Evolutionary conservation across 2,329 filamentous ascomycete species (phyloP).

Genomic region (Pseudopithomyces chartarum): DNA sequence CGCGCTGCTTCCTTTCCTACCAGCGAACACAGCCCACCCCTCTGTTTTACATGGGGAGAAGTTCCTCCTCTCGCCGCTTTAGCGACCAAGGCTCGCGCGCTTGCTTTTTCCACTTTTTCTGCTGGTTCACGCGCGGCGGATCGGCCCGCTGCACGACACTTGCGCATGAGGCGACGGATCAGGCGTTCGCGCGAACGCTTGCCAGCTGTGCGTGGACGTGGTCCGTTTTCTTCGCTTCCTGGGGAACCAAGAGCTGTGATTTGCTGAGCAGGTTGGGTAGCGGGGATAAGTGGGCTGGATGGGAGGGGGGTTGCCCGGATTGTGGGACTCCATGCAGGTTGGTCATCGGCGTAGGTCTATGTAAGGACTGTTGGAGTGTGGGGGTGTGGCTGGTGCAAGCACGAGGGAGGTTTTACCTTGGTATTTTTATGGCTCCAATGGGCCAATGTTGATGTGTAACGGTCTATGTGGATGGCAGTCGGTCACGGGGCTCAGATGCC

Average conservation of each 20-base stretch:
- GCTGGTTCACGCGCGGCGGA: slow-evolving; percentile 24
- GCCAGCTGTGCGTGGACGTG: slow-evolving; percentile 15
- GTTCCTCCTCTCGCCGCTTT: slow-evolving; percentile 32
- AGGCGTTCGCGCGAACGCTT: slow-evolving; percentile 18
- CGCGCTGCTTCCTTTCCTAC: slow-evolving; percentile 1
- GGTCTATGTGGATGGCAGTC: slow-evolving; percentile 17
- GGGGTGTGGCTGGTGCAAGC: slow-evolving; percentile 13
- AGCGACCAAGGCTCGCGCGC: slow-evolving; percentile 21
- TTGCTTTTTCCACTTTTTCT: slow-evolving; percentile 33
- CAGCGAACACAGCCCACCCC: slow-evolving; percentile 26
- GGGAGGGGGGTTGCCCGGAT: slow-evolving; percentile 1
- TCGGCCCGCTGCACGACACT: slow-evolving; percentile 43
- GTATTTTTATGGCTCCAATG: slow-evolving; percentile 3
- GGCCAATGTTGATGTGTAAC: slow-evolving; percentile 25
- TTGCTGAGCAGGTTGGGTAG: slow-evolving; percentile 17
- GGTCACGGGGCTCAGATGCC: not conserved
- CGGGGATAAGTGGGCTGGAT: slow-evolving; percentile 4
- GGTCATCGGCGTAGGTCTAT: not conserved
- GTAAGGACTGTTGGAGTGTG: slow-evolving; percentile 9
- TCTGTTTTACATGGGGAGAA: slow-evolving; percentile 3
- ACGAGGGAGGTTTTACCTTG: slow-evolving; percentile 5
- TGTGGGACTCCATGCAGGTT: not conserved
- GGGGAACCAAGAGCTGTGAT: slow-evolving; percentile 19
- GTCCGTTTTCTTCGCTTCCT: slow-evolving; percentile 9
- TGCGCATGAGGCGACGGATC: slow-evolving; percentile 37